These are phyloP conservation scores for Ascochyta viciae-villosae DNA, from an alignment of 2,329 filamentous ascomycete species.

Conservation along the genomic window DNA sequence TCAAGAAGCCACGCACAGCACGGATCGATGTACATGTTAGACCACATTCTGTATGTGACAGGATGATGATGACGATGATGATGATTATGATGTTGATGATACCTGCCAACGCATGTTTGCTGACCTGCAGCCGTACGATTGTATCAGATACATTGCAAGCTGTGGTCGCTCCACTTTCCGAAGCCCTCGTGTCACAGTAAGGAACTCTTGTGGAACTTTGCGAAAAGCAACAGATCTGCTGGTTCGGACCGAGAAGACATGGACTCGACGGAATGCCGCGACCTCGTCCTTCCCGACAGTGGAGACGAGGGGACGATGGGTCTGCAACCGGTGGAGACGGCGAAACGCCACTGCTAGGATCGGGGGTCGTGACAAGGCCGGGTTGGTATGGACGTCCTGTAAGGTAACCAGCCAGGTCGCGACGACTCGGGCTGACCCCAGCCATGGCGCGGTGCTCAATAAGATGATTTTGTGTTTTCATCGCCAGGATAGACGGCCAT, in stretches of 20 bases:
- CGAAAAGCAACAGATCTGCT: slow-evolving; percentile 8
- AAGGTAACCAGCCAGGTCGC: background rate
- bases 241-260: slow-evolving; percentile 13
- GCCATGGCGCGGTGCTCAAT: background rate
- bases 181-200: slow-evolving; percentile 8
- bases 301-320: slow-evolving; percentile 1
- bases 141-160: slow-evolving; percentile 13
- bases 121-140: slow-evolving; percentile 9
- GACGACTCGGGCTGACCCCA: background rate
- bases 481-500: background rate
- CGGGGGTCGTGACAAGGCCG: background rate
- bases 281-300: slow-evolving; percentile 7
- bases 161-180: slow-evolving; percentile 8
- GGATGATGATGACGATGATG: background rate
- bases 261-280: slow-evolving; percentile 11
- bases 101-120: background rate
- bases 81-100: background rate
- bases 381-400: background rate
- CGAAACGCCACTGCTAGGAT: background rate
- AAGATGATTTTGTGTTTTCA: background rate
- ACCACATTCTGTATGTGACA: background rate
- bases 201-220: slow-evolving; percentile 11
- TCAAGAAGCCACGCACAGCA: background rate
- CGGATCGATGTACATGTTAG: background rate
- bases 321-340: slow-evolving; percentile 2